Evolutionary conservation across 768 basidiomycete genomes (phyloP).

Genomic region (Chalciporus chontae): DNA sequence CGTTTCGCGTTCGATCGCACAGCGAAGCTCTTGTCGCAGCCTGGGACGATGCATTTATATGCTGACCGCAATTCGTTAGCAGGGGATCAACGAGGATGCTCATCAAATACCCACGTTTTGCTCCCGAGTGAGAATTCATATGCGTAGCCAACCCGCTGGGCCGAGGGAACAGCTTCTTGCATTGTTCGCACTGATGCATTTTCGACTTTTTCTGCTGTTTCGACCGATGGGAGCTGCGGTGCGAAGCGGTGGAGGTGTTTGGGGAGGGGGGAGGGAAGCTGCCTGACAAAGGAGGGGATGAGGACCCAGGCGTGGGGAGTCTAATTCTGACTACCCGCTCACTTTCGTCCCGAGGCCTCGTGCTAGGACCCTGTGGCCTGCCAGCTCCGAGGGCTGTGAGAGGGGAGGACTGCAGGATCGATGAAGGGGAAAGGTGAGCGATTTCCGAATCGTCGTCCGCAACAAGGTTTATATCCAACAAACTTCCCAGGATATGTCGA

Average conservation of each 20-base stretch:
- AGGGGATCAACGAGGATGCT: not conserved
- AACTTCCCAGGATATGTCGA: constrained; percentile 14
- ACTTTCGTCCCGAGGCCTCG: constrained; percentile 18
- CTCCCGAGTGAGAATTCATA: constrained; percentile 52
- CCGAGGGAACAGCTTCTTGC: constrained; percentile 45
- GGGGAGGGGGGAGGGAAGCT: constrained; percentile 7
- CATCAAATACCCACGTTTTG: constrained; percentile 38
- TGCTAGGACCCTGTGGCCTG: constrained; percentile 22
- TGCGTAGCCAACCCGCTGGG: constrained; percentile 51
- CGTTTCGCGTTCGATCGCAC: constrained; percentile 81
- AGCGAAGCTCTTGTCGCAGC: constrained; percentile 66
- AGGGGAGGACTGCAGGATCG: constrained; percentile 1
- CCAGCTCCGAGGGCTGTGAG: constrained; percentile 4
- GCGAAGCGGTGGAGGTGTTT: constrained; percentile 4
- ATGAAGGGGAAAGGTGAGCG: constrained; percentile 4
- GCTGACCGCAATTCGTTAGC: constrained; percentile 14
- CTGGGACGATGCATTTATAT: constrained; percentile 49
- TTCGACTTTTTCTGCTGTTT: constrained; percentile 38
- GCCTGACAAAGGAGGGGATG: constrained; percentile 1
- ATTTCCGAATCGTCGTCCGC: constrained; percentile 15
- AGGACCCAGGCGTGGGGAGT: constrained; percentile 8
- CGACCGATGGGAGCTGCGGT: constrained; percentile 8
- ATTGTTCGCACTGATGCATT: constrained; percentile 47
- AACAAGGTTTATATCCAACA: constrained; percentile 15
- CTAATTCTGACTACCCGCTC: constrained; percentile 5